These are phyloP conservation scores for Anthracocystis panici-leucophaei DNA, from an alignment of 1,284 basidiomycete species.

Conservation along the genomic window DNA sequence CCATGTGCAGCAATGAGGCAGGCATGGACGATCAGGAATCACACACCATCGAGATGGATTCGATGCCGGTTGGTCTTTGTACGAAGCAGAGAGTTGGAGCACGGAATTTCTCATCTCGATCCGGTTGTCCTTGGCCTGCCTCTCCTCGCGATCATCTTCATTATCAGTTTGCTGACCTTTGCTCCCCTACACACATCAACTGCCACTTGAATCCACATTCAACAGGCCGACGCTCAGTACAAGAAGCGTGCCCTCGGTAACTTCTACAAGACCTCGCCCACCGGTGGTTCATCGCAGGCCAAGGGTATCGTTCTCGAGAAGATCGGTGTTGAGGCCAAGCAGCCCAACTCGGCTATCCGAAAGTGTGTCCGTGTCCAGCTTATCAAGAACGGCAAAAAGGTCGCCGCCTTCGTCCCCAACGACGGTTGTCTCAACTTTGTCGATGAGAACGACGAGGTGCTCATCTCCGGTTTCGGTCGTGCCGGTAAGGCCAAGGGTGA, in stretches of 20 bases:
- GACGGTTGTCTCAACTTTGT: constrained; percentile 98
- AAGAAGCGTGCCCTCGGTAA: constrained; percentile 99
- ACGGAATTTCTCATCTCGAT: neutral
- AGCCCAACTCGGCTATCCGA: constrained; percentile 99
- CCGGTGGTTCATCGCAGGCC: constrained; percentile 98
- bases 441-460: constrained; percentile 96
- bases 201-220: neutral
- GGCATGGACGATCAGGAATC: neutral
- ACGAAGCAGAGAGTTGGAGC: neutral
- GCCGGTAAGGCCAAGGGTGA: constrained; percentile 99
- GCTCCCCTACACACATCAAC: neutral
- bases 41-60: neutral
- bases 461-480: constrained; percentile 99
- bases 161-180: constrained; percentile 17
- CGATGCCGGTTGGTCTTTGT: neutral
- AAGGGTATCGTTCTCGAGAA: constrained; percentile 99
- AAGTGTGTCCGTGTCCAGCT: constrained; percentile 99
- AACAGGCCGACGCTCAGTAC: constrained; percentile 95
- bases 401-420: constrained; percentile 73
- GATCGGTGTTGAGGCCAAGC: constrained; percentile 87
- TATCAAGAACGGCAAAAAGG: constrained; percentile 99
- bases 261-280: constrained; percentile 99
- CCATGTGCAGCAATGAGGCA: neutral
- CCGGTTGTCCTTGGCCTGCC: neutral
- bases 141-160: neutral